Evolutionary conservation across 2,329 filamentous ascomycete species (phyloP), one percentile per base, ranked within the genome.

Genomic region (Colletotrichum endophyticum): DNA sequence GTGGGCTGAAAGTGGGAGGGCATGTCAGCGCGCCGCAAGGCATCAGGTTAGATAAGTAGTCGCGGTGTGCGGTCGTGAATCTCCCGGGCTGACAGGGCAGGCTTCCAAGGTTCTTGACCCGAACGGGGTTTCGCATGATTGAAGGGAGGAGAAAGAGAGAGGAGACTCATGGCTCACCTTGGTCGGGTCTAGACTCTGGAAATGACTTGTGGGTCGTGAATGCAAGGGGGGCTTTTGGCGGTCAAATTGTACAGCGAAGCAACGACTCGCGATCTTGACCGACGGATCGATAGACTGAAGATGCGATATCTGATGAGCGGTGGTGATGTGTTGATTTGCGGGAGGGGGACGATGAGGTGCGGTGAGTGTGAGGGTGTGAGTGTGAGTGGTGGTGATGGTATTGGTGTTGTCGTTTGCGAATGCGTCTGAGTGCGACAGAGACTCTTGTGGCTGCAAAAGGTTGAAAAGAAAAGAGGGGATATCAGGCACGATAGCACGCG

Each of bases 181-280:
- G 70, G 68, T 76, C 57, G 62, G 72, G 69, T 77, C 73, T 78
- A 74, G 77, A 71, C 73, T 69, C 32, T 76, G 73, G 70, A 76
- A 78, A 78, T 78, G 76, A 78, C 66, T 70, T 67, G 76, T 78
- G 77, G 77, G 77, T 77, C 77, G 77, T 73, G 66, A 53, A 76
- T 71, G 76, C 77, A 78, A 78, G 77, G 77, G 77, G 69, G 70
- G 25, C 59, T 70, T 70, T 76, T 72, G 70, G 39, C 67, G 76
- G 76, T 78, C 76, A 77, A 75, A 75, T 72, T 75, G 72, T 69
- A 67, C 66, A 44, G 66, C 70, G 63, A 66, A 56, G 28, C n/a
- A 56, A 72, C 53, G 68, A 61, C 19, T 59, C 36, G 61, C 68
- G 62, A 66, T 30, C 44, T 68, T 34, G 74, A 61, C 61, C 64